phyloP scores from a whole-genome alignment of 169 alveolate species.

The Prorocentrum cordatum region DNA sequence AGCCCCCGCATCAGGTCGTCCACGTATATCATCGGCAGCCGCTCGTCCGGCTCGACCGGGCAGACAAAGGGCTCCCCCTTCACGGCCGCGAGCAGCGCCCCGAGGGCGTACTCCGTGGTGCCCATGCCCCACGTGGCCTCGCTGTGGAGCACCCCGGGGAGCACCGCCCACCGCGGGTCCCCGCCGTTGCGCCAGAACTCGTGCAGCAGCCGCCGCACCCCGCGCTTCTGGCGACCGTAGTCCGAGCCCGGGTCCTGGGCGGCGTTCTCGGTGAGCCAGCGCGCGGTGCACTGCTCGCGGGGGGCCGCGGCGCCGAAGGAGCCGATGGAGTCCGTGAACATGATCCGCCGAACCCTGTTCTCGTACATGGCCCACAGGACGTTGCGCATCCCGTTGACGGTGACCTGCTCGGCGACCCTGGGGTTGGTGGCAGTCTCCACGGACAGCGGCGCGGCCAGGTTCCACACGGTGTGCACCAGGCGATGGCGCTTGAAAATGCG shows the following conservation, averaged over 20 bases:
- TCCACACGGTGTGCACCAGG: conserved; percentile 31
- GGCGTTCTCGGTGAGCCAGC: conserved; percentile 24
- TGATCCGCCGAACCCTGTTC: not conserved
- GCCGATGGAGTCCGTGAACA: conserved; percentile 26
- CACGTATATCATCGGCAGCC: conserved; percentile 27
- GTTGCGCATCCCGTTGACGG: conserved; percentile 60
- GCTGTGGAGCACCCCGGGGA: conserved; percentile 48
- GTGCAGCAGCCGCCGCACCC: conserved; percentile 25
- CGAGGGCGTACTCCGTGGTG: conserved; percentile 36
- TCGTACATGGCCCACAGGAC: conserved; percentile 25
- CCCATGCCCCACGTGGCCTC: conserved; percentile 30
- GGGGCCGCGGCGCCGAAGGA: conserved; percentile 10
- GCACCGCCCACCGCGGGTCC: conserved; percentile 43
- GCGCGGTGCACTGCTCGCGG: conserved; percentile 8
- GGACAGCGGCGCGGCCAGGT: conserved; percentile 26
- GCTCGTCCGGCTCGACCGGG: conserved; percentile 29
- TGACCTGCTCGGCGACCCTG: conserved; percentile 40
- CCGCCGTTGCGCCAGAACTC: not conserved
- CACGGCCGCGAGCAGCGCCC: not conserved
- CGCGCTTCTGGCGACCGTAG: conserved; percentile 36
- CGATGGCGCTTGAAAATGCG: conserved; percentile 25
- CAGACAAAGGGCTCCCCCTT: not conserved
- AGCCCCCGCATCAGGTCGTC: conserved; percentile 28
- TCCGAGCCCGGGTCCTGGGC: conserved; percentile 42
- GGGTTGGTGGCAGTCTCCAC: conserved; percentile 28